Evolutionary conservation across 192 early-diverging fungal genomes (phyloP).

Genomic region (Globomyces pollinis-pini): DNA sequence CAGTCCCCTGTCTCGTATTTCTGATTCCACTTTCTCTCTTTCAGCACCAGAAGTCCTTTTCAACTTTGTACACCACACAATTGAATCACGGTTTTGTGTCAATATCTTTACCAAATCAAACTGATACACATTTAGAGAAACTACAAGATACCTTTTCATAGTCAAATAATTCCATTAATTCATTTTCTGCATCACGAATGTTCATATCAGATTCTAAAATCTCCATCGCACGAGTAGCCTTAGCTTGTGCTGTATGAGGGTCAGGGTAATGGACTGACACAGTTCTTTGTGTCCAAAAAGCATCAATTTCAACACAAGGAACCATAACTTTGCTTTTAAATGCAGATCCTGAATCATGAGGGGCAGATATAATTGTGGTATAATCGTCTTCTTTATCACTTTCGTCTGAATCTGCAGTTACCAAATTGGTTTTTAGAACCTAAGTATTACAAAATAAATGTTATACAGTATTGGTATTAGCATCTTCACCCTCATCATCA

Average conservation of each 20-base stretch:
- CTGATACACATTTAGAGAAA: no score
- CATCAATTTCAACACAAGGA: slow-evolving; percentile 87
- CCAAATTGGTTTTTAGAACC: slow-evolving; percentile 7
- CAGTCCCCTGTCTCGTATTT: slow-evolving; percentile 64
- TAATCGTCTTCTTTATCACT: slow-evolving; percentile 35
- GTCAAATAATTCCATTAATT: slow-evolving; percentile 91
- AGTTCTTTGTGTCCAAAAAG: slow-evolving; percentile 93
- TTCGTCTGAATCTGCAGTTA: slow-evolving; percentile 22
- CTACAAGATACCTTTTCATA: no score
- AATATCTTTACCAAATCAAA: slow-evolving; percentile 91
- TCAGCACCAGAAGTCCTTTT: slow-evolving; percentile 61
- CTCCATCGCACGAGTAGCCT: slow-evolving; percentile 66
- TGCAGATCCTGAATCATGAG: slow-evolving; percentile 11
- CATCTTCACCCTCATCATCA: slow-evolving; percentile 22
- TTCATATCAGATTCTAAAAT: slow-evolving; percentile 62
- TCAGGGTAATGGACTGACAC: slow-evolving; percentile 78
- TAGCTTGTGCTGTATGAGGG: slow-evolving; percentile 78
- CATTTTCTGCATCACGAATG: slow-evolving; percentile 88
- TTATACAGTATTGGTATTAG: slow-evolving; percentile 16
- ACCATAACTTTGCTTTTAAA: slow-evolving; percentile 16
- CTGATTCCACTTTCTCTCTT: slow-evolving; percentile 39
- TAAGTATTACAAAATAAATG: no score
- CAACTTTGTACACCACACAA: slow-evolving; percentile 86
- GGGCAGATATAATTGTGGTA: slow-evolving; percentile 28
- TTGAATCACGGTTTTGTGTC: slow-evolving; percentile 76